phyloP scores from a whole-genome alignment of 148 eudicot species.

The Rhododendron vialii region DNA sequence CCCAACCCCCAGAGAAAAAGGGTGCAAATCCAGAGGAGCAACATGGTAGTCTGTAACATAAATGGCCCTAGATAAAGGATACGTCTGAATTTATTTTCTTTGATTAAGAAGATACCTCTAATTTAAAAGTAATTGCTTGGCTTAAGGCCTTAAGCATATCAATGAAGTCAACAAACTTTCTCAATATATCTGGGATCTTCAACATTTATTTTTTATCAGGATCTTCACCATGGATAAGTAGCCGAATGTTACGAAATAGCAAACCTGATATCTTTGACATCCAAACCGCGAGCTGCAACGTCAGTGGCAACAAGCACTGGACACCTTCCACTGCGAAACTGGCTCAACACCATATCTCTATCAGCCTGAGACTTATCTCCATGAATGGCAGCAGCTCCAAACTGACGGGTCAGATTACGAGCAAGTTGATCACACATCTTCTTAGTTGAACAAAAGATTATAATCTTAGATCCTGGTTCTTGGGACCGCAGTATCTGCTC shows the following conservation, averaged over 20 bases:
- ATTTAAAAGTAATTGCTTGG: background rate
- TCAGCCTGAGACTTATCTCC: slow-evolving; percentile 89
- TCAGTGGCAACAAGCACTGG: slow-evolving; percentile 98
- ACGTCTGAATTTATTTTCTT: background rate
- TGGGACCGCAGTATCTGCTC: slow-evolving; percentile 86
- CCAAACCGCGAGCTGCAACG: slow-evolving; percentile 96
- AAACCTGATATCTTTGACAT: slow-evolving; percentile 86
- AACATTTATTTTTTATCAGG: background rate
- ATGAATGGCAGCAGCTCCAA: slow-evolving; percentile 92
- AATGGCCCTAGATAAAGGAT: too few relatives aligned
- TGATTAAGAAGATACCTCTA: background rate
- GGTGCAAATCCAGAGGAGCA: background rate
- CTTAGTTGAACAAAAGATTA: slow-evolving; percentile 93
- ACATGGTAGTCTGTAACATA: background rate
- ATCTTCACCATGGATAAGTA: background rate
- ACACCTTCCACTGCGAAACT: slow-evolving; percentile 72
- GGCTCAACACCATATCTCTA: slow-evolving; percentile 71
- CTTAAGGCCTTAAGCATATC: background rate
- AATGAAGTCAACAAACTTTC: background rate
- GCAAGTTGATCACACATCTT: slow-evolving; percentile 93
- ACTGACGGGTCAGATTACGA: slow-evolving; percentile 58
- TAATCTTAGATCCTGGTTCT: slow-evolving; percentile 89
- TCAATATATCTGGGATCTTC: background rate
- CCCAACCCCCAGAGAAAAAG: background rate
- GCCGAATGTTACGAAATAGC: background rate